Evolutionary conservation across 2,329 filamentous ascomycete species (phyloP).

Genomic region (Akanthomyces lecanii): DNA sequence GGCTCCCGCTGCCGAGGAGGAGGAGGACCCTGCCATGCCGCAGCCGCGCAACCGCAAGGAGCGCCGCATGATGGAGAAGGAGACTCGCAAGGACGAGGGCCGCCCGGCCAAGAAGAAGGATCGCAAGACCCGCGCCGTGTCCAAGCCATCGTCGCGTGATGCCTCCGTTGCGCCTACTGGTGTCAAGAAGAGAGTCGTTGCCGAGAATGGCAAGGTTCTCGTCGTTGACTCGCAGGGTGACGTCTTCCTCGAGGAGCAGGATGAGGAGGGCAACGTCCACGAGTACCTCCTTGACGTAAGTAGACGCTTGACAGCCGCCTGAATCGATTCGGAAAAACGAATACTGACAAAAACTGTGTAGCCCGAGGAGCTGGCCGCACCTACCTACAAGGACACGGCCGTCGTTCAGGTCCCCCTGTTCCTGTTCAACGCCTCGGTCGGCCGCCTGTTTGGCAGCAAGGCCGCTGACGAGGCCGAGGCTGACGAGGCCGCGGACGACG

Average conservation of each 20-base stretch:
- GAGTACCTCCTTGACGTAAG: constrained; percentile 87
- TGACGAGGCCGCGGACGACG: constrained; percentile 40
- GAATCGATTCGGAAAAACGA: background rate
- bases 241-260: constrained; percentile 90
- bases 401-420: constrained; percentile 75
- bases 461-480: constrained; percentile 32
- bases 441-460: constrained; percentile 43
- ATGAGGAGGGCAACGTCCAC: constrained; percentile 76
- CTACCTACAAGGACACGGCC: constrained; percentile 77
- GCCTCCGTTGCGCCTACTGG: constrained; percentile 63
- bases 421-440: constrained; percentile 56
- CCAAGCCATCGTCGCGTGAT: constrained; percentile 31
- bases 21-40: constrained; percentile 46
- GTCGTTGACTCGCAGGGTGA: constrained; percentile 90
- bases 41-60: constrained; percentile 75
- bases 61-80: constrained; percentile 83
- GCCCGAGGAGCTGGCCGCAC: constrained; percentile 74
- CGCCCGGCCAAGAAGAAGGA: constrained; percentile 50
- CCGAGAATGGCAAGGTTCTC: constrained; percentile 91
- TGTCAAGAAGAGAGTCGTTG: constrained; percentile 79
- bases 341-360: constrained; percentile 35
- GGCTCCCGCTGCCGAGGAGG: constrained; percentile 42
- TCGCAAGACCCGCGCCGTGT: constrained; percentile 35
- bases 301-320: constrained; percentile 21
- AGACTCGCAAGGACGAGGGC: constrained; percentile 65